These are phyloP conservation scores for Mucor saturninus DNA, from an alignment of 371 early-diverging fungal species.

Conservation along the genomic window DNA sequence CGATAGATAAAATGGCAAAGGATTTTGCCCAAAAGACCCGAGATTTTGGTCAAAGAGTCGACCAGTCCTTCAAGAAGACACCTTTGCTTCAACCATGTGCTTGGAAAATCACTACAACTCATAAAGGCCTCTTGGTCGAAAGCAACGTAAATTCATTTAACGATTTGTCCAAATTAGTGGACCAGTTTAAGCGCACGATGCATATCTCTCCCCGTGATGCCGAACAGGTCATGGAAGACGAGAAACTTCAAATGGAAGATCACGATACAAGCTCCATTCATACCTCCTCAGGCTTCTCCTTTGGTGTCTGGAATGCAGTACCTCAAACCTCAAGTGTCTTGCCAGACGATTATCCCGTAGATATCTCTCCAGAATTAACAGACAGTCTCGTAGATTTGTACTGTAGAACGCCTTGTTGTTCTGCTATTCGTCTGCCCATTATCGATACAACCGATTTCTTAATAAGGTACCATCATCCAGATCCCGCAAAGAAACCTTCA, in stretches of 20 bases:
- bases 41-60: slow-evolving; percentile 16
- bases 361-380: slow-evolving; percentile 45
- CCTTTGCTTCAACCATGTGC: slow-evolving; percentile 42
- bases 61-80: slow-evolving; percentile 37
- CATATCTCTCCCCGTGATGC: slow-evolving; percentile 10
- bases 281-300: slow-evolving; percentile 25
- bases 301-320: slow-evolving; percentile 42
- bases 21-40: slow-evolving; percentile 34
- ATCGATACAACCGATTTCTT: slow-evolving; percentile 39
- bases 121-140: slow-evolving; percentile 40
- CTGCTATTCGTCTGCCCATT: slow-evolving; percentile 39
- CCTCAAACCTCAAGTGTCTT: slow-evolving; percentile 28
- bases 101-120: slow-evolving; percentile 45
- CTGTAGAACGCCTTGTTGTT: slow-evolving; percentile 53
- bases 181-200: slow-evolving; percentile 38
- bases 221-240: slow-evolving; percentile 5
- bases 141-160: slow-evolving; percentile 42
- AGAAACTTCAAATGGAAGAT: slow-evolving; percentile 8
- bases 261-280: slow-evolving; percentile 25
- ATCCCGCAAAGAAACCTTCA: slow-evolving; percentile 32
- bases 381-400: slow-evolving; percentile 45
- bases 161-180: slow-evolving; percentile 35
- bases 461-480: slow-evolving; percentile 32
- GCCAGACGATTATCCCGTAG: slow-evolving; percentile 46
- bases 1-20: slow-evolving; percentile 35